phyloP scores from a whole-genome alignment of 225 moss, liverwort and hornwort species.

The Physcomitrium patens region DNA sequence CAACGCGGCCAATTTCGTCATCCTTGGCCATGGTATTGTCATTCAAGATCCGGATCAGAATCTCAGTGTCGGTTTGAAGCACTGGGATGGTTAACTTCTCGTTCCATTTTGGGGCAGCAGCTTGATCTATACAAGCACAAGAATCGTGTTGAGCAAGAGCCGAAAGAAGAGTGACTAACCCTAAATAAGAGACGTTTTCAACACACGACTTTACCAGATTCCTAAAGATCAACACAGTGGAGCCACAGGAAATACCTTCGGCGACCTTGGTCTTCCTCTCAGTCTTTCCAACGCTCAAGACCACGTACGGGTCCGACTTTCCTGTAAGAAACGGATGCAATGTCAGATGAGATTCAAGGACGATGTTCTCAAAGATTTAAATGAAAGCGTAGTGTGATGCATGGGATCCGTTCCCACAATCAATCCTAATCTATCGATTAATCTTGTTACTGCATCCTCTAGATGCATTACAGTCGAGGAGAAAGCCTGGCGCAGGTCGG shows the following conservation, averaged over 20 bases:
- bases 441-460: too few relatives aligned
- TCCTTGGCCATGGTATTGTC: conserved; percentile 29
- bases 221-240: not conserved
- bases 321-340: conserved; percentile 8
- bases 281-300: conserved; percentile 29
- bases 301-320: conserved; percentile 36
- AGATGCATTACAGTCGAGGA: too few relatives aligned
- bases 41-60: conserved; percentile 27
- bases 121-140: conserved; percentile 16
- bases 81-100: conserved; percentile 27
- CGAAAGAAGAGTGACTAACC: not conserved
- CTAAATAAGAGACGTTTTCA: too few relatives aligned
- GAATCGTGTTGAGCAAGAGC: not conserved
- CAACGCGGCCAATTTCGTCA: conserved; percentile 31
- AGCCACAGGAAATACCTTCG: not conserved
- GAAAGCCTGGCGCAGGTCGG: too few relatives aligned
- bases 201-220: not conserved
- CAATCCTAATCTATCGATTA: too few relatives aligned
- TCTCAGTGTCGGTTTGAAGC: conserved; percentile 13
- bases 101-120: conserved; percentile 26
- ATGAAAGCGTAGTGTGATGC: too few relatives aligned
- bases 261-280: conserved; percentile 29
- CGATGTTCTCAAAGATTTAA: too few relatives aligned
- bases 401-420: too few relatives aligned
- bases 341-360: too few relatives aligned